Conservation (phyloP, 352 stramenopile genomes). For the Stramenopiles sp. region DNA sequence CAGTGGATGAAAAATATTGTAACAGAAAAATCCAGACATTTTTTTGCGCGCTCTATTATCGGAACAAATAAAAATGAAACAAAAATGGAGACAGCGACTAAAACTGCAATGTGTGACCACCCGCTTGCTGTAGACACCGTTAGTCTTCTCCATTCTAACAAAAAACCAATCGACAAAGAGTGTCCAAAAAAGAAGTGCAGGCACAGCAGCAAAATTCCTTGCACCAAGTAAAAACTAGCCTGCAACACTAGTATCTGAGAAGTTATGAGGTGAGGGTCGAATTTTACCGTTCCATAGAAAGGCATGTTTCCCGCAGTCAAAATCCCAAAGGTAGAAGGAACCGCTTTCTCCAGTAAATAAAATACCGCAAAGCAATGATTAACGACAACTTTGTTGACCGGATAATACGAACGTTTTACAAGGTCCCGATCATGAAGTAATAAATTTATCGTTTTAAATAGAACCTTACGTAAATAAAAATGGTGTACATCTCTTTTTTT, state of each 20-base stretch:
- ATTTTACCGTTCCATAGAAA: slow-evolving; percentile 4
- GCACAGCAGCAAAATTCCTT: background rate
- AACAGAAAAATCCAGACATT: slow-evolving; percentile 4
- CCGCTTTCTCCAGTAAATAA: no score
- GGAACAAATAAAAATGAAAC: background rate
- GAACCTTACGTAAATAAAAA: no score
- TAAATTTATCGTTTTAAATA: no score
- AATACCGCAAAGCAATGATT: no score
- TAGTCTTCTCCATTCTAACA: background rate
- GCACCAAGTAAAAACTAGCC: background rate
- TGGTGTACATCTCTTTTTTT: no score
- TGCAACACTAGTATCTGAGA: background rate
- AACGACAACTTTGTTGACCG: no score
- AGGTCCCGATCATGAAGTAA: no score
- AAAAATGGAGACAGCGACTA: background rate
- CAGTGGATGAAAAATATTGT: slow-evolving; percentile 10
- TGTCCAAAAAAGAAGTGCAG: background rate
- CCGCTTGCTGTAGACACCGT: background rate
- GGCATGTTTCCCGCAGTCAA: background rate
- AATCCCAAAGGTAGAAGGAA: no score
- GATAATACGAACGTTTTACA: no score
- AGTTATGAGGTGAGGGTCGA: background rate
- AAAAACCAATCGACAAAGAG: background rate
- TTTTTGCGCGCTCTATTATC: background rate
- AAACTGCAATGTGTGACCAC: background rate